Base-by-base conservation (phyloP, 78 protist genomes). In the Anaeramoeba flamelloides region DNA sequence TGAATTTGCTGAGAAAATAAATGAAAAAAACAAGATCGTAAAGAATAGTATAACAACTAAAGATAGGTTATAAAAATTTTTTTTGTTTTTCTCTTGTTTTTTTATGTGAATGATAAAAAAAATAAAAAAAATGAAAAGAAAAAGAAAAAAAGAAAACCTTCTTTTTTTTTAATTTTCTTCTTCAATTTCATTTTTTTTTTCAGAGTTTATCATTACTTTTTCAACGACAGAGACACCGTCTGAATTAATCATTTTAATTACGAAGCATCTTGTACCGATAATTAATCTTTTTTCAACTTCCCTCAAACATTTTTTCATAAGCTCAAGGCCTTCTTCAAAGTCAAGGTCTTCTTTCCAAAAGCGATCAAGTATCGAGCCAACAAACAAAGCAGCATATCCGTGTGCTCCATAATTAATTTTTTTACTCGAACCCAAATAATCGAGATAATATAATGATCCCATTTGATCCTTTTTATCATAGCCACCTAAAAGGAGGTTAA, bases 321-420 rank as follows among this genome's bases (percentile, higher is more conserved):
- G 33, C 40, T 76, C 76, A 38, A 85, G 32, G 1, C 77, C 92
- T 33, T 87, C 81, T 76, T 82, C 87, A 30, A 31, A 38, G 2
- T 53, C 33, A 79, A 89, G 12, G 83, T 79, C 84, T 2, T 64
- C 75, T 4, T 76, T 1, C 41, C 78, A 84, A 31, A 69, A n/a
- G 2, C 80, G 17, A 39, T 89, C 92, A 31, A 89, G 37, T 41
- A 82, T 1, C 4, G 86, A 36, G 36, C 22, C 3, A 32, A 33
- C 79, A 12, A 86, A 89, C 83, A 75, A 78, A 37, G 82, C 69
- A 2, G 80, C 79, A 39, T 89, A 89, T 26, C 92, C 92, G 26
- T 89, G 90, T 34, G 85, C 86, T 1, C 40, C 88, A 37, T 26
- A 17, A 41, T 84, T 77, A 31, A 87, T 12, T 75, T 74, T n/a